Evolutionary conservation across 345 rosid genomes (phyloP).

Genomic region (Alliaria petiolata): DNA sequence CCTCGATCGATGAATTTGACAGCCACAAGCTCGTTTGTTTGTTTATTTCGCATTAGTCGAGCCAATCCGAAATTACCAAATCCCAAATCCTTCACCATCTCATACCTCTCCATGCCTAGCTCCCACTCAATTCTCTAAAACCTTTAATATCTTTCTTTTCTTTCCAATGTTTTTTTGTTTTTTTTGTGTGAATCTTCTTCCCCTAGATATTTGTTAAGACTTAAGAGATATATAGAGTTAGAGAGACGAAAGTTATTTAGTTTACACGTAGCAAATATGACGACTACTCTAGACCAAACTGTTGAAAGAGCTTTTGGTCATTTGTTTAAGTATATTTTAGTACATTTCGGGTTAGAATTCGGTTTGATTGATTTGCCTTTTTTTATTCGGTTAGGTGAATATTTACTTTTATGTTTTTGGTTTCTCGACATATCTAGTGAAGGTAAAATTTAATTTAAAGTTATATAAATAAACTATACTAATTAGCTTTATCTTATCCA

Average conservation of each 20-base stretch:
- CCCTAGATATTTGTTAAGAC: not conserved
- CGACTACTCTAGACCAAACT: not conserved
- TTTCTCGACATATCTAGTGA: too few relatives aligned
- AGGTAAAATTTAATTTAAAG: too few relatives aligned
- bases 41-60: conserved; percentile 48
- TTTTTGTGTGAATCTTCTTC: not conserved
- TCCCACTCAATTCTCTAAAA: conserved; percentile 2
- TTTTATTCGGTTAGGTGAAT: not conserved
- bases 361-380: not conserved
- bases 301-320: conserved; percentile 17
- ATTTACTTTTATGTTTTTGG: too few relatives aligned
- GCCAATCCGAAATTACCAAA: conserved; percentile 70
- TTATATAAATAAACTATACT: too few relatives aligned
- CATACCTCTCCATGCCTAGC: conserved; percentile 53
- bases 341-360: not conserved
- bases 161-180: not conserved
- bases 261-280: conserved; percentile 17
- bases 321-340: not conserved
- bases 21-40: conserved; percentile 57
- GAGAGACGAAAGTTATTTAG: not conserved
- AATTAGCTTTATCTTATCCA: too few relatives aligned
- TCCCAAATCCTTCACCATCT: conserved; percentile 63
- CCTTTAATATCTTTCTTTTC: not conserved
- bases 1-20: conserved; percentile 67
- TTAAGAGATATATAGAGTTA: not conserved